Base-by-base conservation (phyloP, 495 filamentous ascomycete genomes). In the Cercophora scortea region DNA sequence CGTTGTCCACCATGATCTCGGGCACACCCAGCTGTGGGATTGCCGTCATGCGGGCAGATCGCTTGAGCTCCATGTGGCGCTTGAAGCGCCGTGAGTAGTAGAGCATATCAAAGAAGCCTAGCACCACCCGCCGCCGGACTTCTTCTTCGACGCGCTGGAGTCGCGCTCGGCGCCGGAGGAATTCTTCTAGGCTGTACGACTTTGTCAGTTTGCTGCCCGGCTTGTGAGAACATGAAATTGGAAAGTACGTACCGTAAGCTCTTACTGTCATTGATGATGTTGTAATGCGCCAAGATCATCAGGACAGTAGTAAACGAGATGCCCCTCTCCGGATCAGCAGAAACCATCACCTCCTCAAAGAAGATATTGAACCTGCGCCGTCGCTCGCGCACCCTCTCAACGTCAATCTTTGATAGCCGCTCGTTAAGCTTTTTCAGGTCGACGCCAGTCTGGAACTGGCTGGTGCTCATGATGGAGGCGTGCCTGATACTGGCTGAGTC, bases 221-320 rank as follows among this genome's bases (percentile, higher is more conserved):
- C 25, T 17, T 4, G 19, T 17, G 19, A 38, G 8, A 13, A 10
- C 36, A 38, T 25, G 5, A 5, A 38, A 13, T 3, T 8, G 7
- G 13, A 38, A 38, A 9, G 8, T 18, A 55, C 70, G 61, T 78
- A 85, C 84, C 82, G 82, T 58, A 99, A 69, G 70, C 89, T 93
- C 75, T 96, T 96, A 74, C 83, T 96, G 73, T 99, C 93, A 55
- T 83, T 95, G 63, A 99, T 99, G 62, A 99, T 89, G 55, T 99
- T 99, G 76, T 97, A 93, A 70, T 99, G 94, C 13, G 94, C 92
- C 15, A 99, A 77, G 51, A 95, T 95, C 88, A 99, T 91, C 45
- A 99, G 72, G n/a, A 95, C 86, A 6, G 86, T 82, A 16, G 89
- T 95, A 69, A 99, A 99, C 6, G 87, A 86, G 47, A 99, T 90